Base-by-base conservation (phyloP, 176 grass and related monocot species). In the Bonia amplexicaulis region DNA sequence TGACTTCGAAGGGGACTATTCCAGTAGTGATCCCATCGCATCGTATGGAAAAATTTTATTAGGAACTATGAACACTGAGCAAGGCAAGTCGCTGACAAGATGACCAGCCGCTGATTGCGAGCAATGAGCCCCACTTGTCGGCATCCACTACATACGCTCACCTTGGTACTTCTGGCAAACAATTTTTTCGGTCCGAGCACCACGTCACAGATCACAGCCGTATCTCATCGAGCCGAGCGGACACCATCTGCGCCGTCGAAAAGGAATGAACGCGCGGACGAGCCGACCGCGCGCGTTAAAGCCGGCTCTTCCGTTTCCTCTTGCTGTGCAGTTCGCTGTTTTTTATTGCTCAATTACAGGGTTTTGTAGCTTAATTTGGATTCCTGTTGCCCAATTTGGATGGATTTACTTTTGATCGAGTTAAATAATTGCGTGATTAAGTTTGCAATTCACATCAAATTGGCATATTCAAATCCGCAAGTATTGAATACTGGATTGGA, bases 261-360 rank as follows among this genome's bases (percentile, higher is more conserved):
- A n/a, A n/a, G n/a, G n/a, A 26, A 20, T 59, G 11, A n/a, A 65
- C 60, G 0, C 37, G 41, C 13, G 6, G 40, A 11, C 8, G 2
- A 54, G 67, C 80, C 80, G 79, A 85, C 5, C 8, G 13, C 35
- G 77, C 87, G 69, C 71, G 67, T 77, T 85, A 81, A 91, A 88
- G 79, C 86, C 55, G 73, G 62, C 83, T 89, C 64, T 74, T 42
- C 82, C 86, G 77, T 81, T 82, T n/a, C n/a, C 70, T 77, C 57
- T 26, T 20, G 73, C 62, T 45, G 69, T 63, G 87, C 87, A 92
- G 90, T 87, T 92, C 14, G 22, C 45, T 1, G 42, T 37, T 47
- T 44, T 59, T 64, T 42, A 23, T 4, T 64, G 60, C 31, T 63
- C 11, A 31, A 5, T 73, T 80, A 55, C 29, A n/a, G 29, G 42